Conservation (phyloP, 371 early-diverging fungal species). For the Haplosporangium sp. region DNA sequence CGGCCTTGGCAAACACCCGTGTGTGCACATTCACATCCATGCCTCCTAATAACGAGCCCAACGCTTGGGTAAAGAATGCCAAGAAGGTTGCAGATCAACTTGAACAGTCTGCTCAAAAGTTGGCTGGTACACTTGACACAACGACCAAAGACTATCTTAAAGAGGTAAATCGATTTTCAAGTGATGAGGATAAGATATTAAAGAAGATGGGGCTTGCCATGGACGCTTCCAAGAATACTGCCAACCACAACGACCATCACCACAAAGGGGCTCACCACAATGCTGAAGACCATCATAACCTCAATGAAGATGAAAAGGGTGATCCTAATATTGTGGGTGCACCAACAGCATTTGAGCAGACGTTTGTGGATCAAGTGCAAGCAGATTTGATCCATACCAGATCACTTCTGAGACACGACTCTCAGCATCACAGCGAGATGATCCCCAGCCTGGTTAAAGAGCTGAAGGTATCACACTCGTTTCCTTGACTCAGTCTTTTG, state of each 20-base stretch:
- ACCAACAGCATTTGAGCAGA: conserved; percentile 31
- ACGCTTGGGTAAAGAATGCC: conserved; percentile 20
- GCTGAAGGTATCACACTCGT: conserved; percentile 32
- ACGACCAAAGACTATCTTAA: conserved; percentile 33
- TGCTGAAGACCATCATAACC: not conserved
- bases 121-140: conserved; percentile 2
- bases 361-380: conserved; percentile 26
- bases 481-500: no score
- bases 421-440: conserved; percentile 26
- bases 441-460: conserved; percentile 35
- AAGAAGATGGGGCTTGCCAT: conserved; percentile 35
- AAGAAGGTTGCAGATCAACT: conserved; percentile 17
- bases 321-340: not conserved
- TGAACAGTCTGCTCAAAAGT: conserved; percentile 23
- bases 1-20: conserved; percentile 28
- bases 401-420: not conserved
- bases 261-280: not conserved
- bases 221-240: conserved; percentile 1
- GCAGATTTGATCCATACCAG: conserved; percentile 24
- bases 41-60: conserved; percentile 4
- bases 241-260: not conserved
- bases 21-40: conserved; percentile 34
- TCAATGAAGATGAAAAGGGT: not conserved
- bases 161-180: conserved; percentile 47
- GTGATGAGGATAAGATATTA: conserved; percentile 32